These are phyloP conservation scores for Aspergillus pseudonomiae DNA, from an alignment of 2,329 filamentous ascomycete genomes.

Conservation along the genomic window DNA sequence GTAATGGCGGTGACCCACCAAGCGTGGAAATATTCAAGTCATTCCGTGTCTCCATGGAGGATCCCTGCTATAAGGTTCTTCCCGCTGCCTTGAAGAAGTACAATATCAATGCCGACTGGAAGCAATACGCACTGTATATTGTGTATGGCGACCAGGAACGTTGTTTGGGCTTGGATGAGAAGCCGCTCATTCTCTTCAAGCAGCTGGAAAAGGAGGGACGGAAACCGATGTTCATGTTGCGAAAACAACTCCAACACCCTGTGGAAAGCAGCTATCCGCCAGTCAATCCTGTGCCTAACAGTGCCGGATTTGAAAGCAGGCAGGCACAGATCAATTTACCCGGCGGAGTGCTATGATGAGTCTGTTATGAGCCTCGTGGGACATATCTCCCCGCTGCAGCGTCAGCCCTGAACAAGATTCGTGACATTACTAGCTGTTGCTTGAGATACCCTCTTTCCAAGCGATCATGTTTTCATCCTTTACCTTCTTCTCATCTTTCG, in stretches of 20 bases:
- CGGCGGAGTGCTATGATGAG: slow-evolving; percentile 34
- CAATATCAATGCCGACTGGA: slow-evolving; percentile 96
- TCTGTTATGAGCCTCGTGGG: background rate
- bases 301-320: slow-evolving; percentile 34
- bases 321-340: slow-evolving; percentile 38
- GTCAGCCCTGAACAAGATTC: background rate
- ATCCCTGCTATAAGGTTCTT: slow-evolving; percentile 95
- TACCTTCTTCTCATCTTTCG: background rate
- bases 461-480: background rate
- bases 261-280: slow-evolving; percentile 37
- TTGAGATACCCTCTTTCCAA: slow-evolving; percentile 9
- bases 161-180: slow-evolving; percentile 87
- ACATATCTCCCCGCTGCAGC: background rate
- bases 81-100: slow-evolving; percentile 96
- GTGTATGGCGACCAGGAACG: slow-evolving; percentile 98
- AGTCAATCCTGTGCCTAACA: slow-evolving; percentile 33
- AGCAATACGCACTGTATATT: slow-evolving; percentile 96
- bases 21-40: slow-evolving; percentile 97
- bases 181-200: slow-evolving; percentile 94
- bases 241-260: slow-evolving; percentile 64
- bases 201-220: slow-evolving; percentile 95
- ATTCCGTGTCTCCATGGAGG: slow-evolving; percentile 96
- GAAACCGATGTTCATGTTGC: slow-evolving; percentile 99
- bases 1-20: slow-evolving; percentile 37
- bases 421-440: slow-evolving; percentile 2